These are phyloP conservation scores for Tetragonia tetragonoides DNA, from an alignment of 148 eudicot genomes.

Conservation along the genomic window DNA sequence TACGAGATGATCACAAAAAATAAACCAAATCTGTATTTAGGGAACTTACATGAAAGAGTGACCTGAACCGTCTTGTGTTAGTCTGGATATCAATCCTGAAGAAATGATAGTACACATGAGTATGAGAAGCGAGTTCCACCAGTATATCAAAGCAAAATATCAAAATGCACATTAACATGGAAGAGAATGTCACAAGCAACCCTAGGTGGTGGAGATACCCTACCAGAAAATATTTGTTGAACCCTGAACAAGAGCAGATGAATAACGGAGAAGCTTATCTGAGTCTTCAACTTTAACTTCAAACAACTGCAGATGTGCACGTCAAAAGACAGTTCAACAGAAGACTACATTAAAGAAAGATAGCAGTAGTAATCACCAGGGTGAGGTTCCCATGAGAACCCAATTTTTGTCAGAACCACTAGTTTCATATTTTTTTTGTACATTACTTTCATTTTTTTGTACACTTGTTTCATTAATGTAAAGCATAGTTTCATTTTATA, in stretches of 20 bases:
- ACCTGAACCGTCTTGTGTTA: conserved; percentile 75
- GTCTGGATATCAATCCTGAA: conserved; percentile 90
- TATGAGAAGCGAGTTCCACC: not conserved
- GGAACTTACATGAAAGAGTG: conserved; percentile 65
- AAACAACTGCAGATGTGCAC: conserved; percentile 59
- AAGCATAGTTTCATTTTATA: too few species aligned
- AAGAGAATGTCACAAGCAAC: not conserved
- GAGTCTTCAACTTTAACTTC: conserved; percentile 79
- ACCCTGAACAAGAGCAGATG: conserved; percentile 97
- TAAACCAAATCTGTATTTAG: not conserved
- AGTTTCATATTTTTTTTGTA: too few species aligned
- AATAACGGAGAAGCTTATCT: conserved; percentile 87
- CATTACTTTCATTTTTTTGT: too few species aligned
- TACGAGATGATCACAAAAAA: not conserved
- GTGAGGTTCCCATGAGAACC: too few species aligned
- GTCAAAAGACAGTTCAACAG: conserved; percentile 2
- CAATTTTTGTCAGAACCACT: too few species aligned
- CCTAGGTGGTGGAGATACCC: not conserved
- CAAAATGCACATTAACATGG: not conserved
- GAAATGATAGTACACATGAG: conserved; percentile 3
- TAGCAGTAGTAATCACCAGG: not conserved
- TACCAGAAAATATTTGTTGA: conserved; percentile 94
- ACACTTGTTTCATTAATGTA: too few species aligned
- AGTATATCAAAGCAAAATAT: not conserved
- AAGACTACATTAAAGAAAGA: not conserved